A percentile compares a stretch with the other conserved stretches of the same genome.
These are phyloP conservation scores for Litsea cubeba DNA, from an alignment of 164 flowering plant genomes.

Conservation along the genomic window DNA sequence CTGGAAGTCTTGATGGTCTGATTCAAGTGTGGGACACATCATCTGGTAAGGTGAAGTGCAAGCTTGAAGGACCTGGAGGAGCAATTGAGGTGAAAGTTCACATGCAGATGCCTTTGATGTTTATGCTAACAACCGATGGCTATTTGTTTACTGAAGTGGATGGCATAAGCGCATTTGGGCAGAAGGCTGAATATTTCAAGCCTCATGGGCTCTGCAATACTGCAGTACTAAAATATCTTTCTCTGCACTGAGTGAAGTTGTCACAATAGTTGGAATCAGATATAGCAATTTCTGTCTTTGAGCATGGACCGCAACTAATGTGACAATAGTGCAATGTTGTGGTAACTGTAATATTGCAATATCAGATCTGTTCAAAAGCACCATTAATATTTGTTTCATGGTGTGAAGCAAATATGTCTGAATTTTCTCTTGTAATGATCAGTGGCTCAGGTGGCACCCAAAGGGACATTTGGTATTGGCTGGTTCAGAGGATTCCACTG, in stretches of 20 bases:
- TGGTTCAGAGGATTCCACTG: slow-evolving; percentile 77
- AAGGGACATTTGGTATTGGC: slow-evolving; percentile 81
- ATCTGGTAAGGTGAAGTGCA: slow-evolving; percentile 49
- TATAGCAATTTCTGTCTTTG: not conserved
- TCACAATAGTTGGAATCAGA: not conserved
- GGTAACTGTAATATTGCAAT: not conserved
- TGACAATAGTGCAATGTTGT: not conserved
- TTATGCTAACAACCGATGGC: not conserved
- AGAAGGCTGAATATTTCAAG: not conserved
- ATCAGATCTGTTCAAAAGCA: not conserved
- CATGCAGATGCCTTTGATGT: not conserved
- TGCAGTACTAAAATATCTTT: not conserved
- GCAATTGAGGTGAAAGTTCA: slow-evolving; percentile 68
- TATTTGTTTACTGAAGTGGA: not conserved
- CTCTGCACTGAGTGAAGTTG: not conserved
- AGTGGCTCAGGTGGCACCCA: slow-evolving; percentile 99
- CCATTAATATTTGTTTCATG: not conserved
- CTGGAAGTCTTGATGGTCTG: slow-evolving; percentile 81
- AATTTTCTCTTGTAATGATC: slow-evolving; percentile 18
- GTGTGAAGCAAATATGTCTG: not conserved
- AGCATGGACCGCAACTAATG: not conserved
- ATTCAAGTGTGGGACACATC: slow-evolving; percentile 68
- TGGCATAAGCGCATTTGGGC: not conserved
- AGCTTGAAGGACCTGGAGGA: slow-evolving; percentile 74
- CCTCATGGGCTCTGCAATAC: not conserved